Evolutionary conservation across 2,329 filamentous ascomycete genomes (phyloP).

Genomic region (Stenocarpella maydis): DNA sequence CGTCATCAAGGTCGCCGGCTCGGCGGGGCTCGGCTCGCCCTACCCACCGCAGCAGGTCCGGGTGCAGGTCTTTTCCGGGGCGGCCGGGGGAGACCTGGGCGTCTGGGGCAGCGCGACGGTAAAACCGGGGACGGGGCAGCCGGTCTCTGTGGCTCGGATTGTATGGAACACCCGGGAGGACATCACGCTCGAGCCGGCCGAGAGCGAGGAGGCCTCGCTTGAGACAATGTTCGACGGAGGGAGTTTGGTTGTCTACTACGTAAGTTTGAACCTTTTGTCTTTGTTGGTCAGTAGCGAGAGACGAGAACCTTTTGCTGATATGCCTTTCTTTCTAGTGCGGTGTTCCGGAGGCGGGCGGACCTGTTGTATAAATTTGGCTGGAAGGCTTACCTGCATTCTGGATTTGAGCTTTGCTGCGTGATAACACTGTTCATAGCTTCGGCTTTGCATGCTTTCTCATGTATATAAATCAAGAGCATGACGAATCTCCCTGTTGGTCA

Average conservation of each 20-base stretch:
- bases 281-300: no score
- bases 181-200: background rate
- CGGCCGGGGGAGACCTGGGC: background rate
- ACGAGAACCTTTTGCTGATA: background rate
- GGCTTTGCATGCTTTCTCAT: background rate
- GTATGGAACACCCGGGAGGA: slow-evolving; percentile 1
- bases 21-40: slow-evolving; percentile 7
- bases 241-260: slow-evolving; percentile 4
- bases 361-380: background rate
- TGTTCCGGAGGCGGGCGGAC: background rate
- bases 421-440: background rate
- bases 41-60: slow-evolving; percentile 9
- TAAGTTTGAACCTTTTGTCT: background rate
- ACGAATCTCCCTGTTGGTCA: background rate
- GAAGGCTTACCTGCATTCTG: background rate
- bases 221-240: background rate
- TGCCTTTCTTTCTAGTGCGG: background rate
- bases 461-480: background rate
- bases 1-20: slow-evolving; percentile 18
- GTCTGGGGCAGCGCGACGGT: slow-evolving; percentile 10
- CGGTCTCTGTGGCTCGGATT: background rate
- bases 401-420: background rate
- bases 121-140: background rate
- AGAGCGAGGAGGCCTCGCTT: background rate
- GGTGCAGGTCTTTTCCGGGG: slow-evolving; percentile 5